A percentile compares a stretch with the other conserved stretches of the same genome.
These are phyloP conservation scores for Trichomonascaceae sp. DNA, from an alignment of 1,139 yeast species.

Conservation along the genomic window DNA sequence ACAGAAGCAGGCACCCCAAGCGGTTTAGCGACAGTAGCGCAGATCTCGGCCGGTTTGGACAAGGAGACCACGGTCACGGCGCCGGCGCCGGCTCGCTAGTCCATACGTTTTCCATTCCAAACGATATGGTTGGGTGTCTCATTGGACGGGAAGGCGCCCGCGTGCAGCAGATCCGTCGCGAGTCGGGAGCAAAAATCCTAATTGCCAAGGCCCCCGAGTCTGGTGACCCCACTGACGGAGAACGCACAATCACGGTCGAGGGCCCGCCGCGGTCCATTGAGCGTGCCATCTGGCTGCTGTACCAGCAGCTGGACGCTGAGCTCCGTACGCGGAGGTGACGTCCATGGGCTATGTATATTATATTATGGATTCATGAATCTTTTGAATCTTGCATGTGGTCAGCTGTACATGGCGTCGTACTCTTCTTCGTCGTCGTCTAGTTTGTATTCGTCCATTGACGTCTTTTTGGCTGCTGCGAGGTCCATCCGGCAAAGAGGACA, in stretches of 20 bases:
- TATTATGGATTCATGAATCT: no score
- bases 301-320: constrained; percentile 68
- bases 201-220: constrained; percentile 61
- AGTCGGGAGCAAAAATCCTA: constrained; percentile 68
- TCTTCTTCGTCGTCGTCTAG: constrained; percentile 62
- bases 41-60: background rate
- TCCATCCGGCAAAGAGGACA: constrained; percentile 84
- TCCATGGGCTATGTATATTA: no score
- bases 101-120: constrained; percentile 39
- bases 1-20: no score
- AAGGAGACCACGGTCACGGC: background rate
- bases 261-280: constrained; percentile 57
- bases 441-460: constrained; percentile 29
- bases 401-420: constrained; percentile 72
- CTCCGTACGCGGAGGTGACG: no score
- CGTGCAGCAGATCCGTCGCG: constrained; percentile 75
- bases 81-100: background rate
- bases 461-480: constrained; percentile 38
- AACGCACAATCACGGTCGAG: constrained; percentile 58
- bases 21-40: no score
- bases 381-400: no score
- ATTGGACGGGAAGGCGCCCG: constrained; percentile 81
- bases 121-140: constrained; percentile 80
- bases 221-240: no score
- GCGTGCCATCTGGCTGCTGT: constrained; percentile 53